These are phyloP conservation scores for Ramicandelaber brevisporus DNA, from an alignment of 192 early-diverging fungal species.

Conservation along the genomic window DNA sequence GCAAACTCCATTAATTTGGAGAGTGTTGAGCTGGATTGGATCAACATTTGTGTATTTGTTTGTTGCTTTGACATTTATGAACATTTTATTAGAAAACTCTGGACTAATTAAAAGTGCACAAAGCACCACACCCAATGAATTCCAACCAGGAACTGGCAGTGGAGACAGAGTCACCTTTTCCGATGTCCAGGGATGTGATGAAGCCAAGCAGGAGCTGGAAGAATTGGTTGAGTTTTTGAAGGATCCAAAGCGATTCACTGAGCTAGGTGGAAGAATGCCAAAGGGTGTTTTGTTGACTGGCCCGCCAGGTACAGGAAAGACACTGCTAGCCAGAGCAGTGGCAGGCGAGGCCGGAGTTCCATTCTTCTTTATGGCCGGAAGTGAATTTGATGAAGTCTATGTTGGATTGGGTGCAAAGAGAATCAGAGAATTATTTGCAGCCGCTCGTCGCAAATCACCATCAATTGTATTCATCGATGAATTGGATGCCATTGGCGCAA, in stretches of 20 bases:
- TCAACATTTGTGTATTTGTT: too few species aligned
- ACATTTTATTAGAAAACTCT: too few species aligned
- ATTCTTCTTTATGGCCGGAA: constrained; percentile 97
- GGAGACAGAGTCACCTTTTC: constrained; percentile 76
- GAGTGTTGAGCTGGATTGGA: too few species aligned
- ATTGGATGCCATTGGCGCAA: constrained; percentile 90
- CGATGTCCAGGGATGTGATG: constrained; percentile 93
- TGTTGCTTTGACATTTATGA: too few species aligned
- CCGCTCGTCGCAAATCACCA: constrained; percentile 47
- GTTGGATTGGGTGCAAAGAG: constrained; percentile 88
- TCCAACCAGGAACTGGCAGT: too few species aligned
- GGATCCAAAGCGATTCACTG: constrained; percentile 72
- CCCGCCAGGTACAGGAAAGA: constrained; percentile 94
- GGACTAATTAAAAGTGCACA: too few species aligned
- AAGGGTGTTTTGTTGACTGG: constrained; percentile 77
- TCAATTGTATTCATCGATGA: constrained; percentile 98
- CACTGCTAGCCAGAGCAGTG: constrained; percentile 83
- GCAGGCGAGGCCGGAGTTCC: constrained; percentile 95
- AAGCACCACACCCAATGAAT: too few species aligned
- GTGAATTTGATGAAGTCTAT: constrained; percentile 98
- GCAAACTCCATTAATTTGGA: too few species aligned
- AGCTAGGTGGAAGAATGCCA: constrained; percentile 82
- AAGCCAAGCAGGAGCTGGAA: constrained; percentile 91
- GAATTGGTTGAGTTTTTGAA: constrained; percentile 91
- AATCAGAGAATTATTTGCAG: constrained; percentile 26